Evolutionary conservation across 805 yeast species (phyloP), one percentile per base, ranked within the genome.

Genomic region (Komagataella phaffii): DNA sequence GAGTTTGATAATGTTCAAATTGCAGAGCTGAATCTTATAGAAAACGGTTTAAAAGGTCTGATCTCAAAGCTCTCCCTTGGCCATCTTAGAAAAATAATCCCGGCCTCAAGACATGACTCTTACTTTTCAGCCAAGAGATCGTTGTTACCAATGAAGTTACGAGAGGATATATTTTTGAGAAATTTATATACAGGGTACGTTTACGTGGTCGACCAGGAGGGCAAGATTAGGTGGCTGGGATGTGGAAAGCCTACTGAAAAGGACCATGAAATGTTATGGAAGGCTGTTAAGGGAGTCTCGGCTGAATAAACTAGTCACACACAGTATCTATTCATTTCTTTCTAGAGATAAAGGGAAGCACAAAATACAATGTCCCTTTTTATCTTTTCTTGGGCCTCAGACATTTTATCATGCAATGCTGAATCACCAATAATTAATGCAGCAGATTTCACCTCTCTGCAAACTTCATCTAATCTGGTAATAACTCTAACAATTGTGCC

Each of bases 331-430:
- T 24, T 46, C 6, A 19, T 36, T 47, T 18, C n/a, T 40, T 17
- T 56, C 73, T 30, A 90, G 57, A 91, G 70, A 63, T 93, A 93
- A 54, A 93, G 76, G 53, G 96, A 86, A 3, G 98, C 97, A 64
- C 98, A 93, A 68, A 93, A 93, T 0, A 93, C 98, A 58, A 93
- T 93, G 64, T 93, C 99, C 60, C 99, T 80, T 68, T 91, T 91
- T 63, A 93, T 93, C 65, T 81, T 79, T 63, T 93, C 98, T 67
- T 91, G 98, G 0, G 97, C 96, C 52, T 80, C 84, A 18, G 80
- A 74, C 93, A 93, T 88, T 66, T 91, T 91, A 48, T 87, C 73
- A 65, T 89, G 95, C 56, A 93, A 74, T n/a, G 79, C 77, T 6
- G 95, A 81, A 65, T 93, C 96, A 52, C 99, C 99, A 61, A 93